Evolutionary conservation across 2,329 filamentous ascomycete species (phyloP).

Genomic region (Penicillium thymicola): DNA sequence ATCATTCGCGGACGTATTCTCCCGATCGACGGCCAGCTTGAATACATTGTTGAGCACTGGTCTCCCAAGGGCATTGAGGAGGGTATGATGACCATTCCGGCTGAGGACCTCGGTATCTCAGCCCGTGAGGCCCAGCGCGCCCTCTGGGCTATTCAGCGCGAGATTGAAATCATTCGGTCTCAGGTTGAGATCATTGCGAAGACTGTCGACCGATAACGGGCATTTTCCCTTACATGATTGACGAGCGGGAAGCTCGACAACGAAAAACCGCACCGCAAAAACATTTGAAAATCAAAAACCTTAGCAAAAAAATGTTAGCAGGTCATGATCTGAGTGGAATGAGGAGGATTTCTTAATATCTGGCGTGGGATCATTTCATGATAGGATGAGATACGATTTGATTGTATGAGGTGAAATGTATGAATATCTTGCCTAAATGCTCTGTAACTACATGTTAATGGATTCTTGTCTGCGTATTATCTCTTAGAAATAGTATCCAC

Average conservation of each 20-base stretch:
- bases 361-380: not conserved
- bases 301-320: not conserved
- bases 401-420: slow-evolving; percentile 4
- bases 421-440: not conserved
- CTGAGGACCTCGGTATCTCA: not conserved
- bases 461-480: not conserved
- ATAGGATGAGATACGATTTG: not conserved
- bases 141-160: slow-evolving; percentile 5
- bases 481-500: not conserved
- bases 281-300: not conserved
- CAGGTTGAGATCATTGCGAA: slow-evolving; percentile 2
- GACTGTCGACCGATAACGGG: not conserved
- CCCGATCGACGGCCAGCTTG: slow-evolving; percentile 1
- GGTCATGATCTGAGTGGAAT: not conserved
- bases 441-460: not conserved
- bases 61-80: slow-evolving; percentile 6
- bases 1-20: slow-evolving; percentile 1
- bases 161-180: slow-evolving; percentile 3
- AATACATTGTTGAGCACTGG: slow-evolving; percentile 1
- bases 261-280: not conserved
- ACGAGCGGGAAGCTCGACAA: not conserved
- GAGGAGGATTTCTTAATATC: not conserved
- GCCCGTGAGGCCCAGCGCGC: slow-evolving; percentile 5
- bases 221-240: not conserved
- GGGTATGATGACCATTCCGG: not conserved